phyloP scores from a whole-genome alignment of 257 asterid genomes.

The Petrea volubilis region DNA sequence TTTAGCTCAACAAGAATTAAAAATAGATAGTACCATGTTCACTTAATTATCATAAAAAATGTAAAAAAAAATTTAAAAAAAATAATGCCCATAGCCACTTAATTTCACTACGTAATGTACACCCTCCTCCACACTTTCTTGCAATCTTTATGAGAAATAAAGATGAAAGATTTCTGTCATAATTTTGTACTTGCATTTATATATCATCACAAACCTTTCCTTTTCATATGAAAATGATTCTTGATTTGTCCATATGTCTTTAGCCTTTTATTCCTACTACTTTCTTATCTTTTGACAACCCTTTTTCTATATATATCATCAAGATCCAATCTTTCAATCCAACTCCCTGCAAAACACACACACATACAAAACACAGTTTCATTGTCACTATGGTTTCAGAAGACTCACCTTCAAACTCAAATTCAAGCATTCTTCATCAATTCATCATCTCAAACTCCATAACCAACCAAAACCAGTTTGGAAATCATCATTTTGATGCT shows the following conservation, averaged over 20 bases:
- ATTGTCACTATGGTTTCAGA: slow-evolving; percentile 56
- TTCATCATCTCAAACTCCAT: slow-evolving; percentile 52
- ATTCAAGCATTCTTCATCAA: slow-evolving; percentile 59
- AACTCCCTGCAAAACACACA: background rate
- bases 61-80: too few relatives aligned
- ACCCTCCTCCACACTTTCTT: background rate
- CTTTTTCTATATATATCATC: too few relatives aligned
- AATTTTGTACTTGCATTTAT: slow-evolving; percentile 28
- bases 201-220: background rate
- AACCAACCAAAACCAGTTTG: slow-evolving; percentile 44
- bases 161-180: slow-evolving; percentile 15
- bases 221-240: background rate
- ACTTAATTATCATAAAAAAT: too few relatives aligned
- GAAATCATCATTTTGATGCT: slow-evolving; percentile 42
- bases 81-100: too few relatives aligned
- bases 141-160: background rate
- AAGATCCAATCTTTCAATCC: slow-evolving; percentile 12
- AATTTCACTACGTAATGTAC: slow-evolving; percentile 4
- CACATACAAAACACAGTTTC: background rate
- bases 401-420: slow-evolving; percentile 54
- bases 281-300: background rate
- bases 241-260: slow-evolving; percentile 12
- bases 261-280: background rate
- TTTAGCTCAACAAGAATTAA: background rate
- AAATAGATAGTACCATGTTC: background rate